A percentile compares a stretch with the other conserved stretches of the same genome.
Conservation (phyloP, 495 filamentous ascomycete genomes). For the Penicillium pancosmium region DNA sequence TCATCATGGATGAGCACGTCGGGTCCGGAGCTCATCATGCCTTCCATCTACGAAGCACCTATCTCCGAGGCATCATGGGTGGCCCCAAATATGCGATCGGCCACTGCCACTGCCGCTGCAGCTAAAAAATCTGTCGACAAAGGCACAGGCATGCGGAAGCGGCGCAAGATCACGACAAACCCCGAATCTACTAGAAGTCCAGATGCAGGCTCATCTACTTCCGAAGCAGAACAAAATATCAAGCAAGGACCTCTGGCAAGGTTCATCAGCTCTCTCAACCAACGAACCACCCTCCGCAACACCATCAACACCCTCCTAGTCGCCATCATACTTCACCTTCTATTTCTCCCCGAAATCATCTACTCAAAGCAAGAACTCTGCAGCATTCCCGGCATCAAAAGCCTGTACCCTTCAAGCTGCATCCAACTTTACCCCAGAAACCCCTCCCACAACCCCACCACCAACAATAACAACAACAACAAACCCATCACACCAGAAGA, state of each 20-base stretch:
- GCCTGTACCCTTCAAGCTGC: conserved; percentile 42
- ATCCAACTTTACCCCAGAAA: conserved; percentile 15
- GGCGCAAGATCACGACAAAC: conserved; percentile 28
- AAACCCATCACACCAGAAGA: conserved; percentile 24
- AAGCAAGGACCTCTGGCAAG: conserved; percentile 6
- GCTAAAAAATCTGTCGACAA: neutral
- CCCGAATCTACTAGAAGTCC: neutral
- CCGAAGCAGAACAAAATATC: conserved; percentile 1
- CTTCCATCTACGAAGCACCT: conserved; percentile 43
- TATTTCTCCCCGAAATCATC: conserved; percentile 45
- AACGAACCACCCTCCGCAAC: conserved; percentile 22
- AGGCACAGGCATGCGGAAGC: conserved; percentile 25
- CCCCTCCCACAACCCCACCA: conserved; percentile 6
- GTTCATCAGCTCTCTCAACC: conserved; percentile 3
- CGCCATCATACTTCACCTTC: conserved; percentile 38
- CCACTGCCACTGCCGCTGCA: neutral
- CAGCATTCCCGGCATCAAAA: conserved; percentile 27
- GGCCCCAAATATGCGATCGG: conserved; percentile 31
- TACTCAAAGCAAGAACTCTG: conserved; percentile 41
- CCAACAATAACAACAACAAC: neutral
- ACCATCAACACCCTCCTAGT: conserved; percentile 38
- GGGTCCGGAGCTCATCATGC: conserved; percentile 52
- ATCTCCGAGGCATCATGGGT: conserved; percentile 46
- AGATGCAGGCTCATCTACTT: conserved; percentile 17
- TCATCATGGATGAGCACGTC: conserved; percentile 33